Percentiles rank a stretch among this genome's conserved stretches.
phyloP scores from a whole-genome alignment of 208 protist genomes.

The Leishmania tropica region DNA sequence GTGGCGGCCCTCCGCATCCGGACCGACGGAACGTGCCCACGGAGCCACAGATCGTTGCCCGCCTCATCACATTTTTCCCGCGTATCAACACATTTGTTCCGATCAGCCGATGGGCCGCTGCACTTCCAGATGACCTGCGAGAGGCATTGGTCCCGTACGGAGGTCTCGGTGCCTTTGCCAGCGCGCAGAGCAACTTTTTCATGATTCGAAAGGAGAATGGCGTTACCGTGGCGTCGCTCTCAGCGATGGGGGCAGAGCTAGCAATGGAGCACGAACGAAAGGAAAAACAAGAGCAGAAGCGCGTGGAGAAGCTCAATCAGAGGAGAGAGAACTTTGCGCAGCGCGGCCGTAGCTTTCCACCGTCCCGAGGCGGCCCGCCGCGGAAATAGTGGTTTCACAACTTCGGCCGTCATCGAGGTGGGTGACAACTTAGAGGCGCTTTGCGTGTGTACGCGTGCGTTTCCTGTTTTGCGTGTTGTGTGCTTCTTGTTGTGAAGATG shows the following conservation, averaged over 20 bases:
- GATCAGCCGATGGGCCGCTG: conserved; percentile 53
- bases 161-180: conserved; percentile 55
- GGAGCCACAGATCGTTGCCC: conserved; percentile 71
- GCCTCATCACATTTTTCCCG: conserved; percentile 61
- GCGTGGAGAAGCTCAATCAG: conserved; percentile 23
- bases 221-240: conserved; percentile 58
- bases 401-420: neutral
- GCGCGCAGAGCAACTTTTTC: conserved; percentile 76
- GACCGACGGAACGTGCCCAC: conserved; percentile 26
- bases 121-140: conserved; percentile 63
- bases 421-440: neutral
- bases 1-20: conserved; percentile 19
- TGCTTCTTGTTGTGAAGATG: neutral
- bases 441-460: neutral
- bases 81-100: conserved; percentile 45
- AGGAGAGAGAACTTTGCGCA: conserved; percentile 4
- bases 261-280: conserved; percentile 38
- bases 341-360: conserved; percentile 68
- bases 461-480: neutral
- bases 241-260: conserved; percentile 55
- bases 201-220: conserved; percentile 67
- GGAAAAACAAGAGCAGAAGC: conserved; percentile 45
- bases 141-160: conserved; percentile 70
- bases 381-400: neutral
- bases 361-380: conserved; percentile 15